These are phyloP conservation scores for Ophiostoma fasciatum DNA, from an alignment of 2,329 filamentous ascomycete species.

Conservation along the genomic window DNA sequence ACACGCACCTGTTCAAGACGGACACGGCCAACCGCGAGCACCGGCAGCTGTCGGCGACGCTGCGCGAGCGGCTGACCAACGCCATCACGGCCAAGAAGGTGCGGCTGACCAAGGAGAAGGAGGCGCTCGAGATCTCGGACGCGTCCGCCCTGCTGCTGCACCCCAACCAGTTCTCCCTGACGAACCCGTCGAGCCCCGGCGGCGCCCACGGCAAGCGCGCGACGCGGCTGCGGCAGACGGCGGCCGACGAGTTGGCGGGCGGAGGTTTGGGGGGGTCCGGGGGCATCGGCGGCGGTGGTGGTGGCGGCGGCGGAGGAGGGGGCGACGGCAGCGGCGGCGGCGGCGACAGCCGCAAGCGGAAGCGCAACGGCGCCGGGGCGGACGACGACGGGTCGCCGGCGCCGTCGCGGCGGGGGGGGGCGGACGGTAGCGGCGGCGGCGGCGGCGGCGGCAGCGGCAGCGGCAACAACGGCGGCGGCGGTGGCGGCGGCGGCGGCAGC, in stretches of 20 bases:
- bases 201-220: constrained; percentile 48
- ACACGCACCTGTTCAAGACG: constrained; percentile 44
- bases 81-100: constrained; percentile 49
- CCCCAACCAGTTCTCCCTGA: constrained; percentile 52
- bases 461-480: constrained; percentile 38
- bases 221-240: constrained; percentile 44
- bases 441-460: too few relatives aligned
- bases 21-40: constrained; percentile 50
- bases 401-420: constrained; percentile 39
- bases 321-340: constrained; percentile 19
- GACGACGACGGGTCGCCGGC: constrained; percentile 48
- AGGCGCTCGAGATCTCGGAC: constrained; percentile 52
- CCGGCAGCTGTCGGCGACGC: constrained; percentile 40
- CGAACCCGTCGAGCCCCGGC: constrained; percentile 48
- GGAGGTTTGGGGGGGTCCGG: too few relatives aligned
- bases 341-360: constrained; percentile 45
- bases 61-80: constrained; percentile 53
- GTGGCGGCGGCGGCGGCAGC: constrained; percentile 39
- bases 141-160: constrained; percentile 50
- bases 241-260: constrained; percentile 43
- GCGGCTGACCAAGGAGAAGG: constrained; percentile 49
- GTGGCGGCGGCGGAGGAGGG: too few relatives aligned
- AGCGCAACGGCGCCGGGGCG: constrained; percentile 33
- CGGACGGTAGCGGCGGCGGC: too few relatives aligned
- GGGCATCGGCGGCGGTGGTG: background rate